Base-by-base conservation (phyloP, 2,329 filamentous ascomycete genomes). In the Malbranchea cinnamomea region DNA sequence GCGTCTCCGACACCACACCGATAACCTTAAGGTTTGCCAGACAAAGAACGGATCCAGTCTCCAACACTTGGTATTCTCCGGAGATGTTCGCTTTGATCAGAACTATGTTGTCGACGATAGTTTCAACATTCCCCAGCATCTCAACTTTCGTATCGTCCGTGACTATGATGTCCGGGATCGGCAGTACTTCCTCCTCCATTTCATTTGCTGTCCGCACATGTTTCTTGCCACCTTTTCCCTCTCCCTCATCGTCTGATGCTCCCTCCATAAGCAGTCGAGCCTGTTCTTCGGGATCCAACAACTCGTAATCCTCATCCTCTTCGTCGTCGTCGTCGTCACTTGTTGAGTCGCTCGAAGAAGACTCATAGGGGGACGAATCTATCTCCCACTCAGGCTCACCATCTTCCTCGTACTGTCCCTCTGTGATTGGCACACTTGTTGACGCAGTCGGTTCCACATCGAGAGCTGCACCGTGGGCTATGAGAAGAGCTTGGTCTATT, bases 201-300 rank as follows among this genome's bases (percentile, higher is more conserved):
- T 98, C 89, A 51, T 95, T 93, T 49, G 82, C 77, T 1, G 84
- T 93, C 35, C 78, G 73, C 25, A 91, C 56, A 25, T 70, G 67
- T 2, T 56, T 51, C 18, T 52, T 57, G 12, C 49, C 43, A 3
- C 48, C 43, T 43, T 57, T 54, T 17, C 53, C 48, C 30, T 56
- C 53, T 30, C 68, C 71, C 41, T 84, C 83, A 31, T 85, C 79
- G 32, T 89, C 84, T 2, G 79, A 84, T 2, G 74, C 80, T 18
- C 67, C 74, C 39, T 87, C 84, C 82, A 95, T 91, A 13, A 95
- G 62, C 28, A 92, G 73, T 19, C 77, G 75, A 1, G 81, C 83
- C 34, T 81, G 78, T 49, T 92, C 84, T 45, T 85, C 82, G 2
- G 84, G 71, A 31, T 76, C 76, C 1, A 94, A 62, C 23, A 85